Base-by-base conservation (phyloP, 129 eudicot genomes). In the Pseudognaphalium luteoalbum region DNA sequence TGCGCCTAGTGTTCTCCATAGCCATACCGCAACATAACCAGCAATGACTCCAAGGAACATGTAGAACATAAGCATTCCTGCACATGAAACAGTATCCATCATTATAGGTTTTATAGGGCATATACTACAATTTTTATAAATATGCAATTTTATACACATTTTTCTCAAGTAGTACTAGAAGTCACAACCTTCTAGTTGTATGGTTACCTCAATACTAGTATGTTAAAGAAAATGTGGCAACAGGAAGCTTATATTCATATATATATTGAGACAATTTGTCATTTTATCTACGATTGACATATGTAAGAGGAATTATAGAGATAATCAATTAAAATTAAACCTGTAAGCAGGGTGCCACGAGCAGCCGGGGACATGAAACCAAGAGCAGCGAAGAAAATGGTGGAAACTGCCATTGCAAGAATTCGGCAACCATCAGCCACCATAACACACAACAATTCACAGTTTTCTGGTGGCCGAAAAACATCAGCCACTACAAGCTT, bases 331-430 rank as follows among this genome's bases (percentile, higher is more conserved):
- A 58, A 20, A 37, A 81, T 7, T 73, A 42, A 72, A 34, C 86
- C 86, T 30, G 80, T 82, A 25, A 82, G 17, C n/a, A 82, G 76
- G 50, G 80, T 66, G 11, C 86, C 86, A 57, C 82, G 86, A 41
- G 86, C 71, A 72, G 85, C 85, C 9, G 82, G 85, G 7, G 85
- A 81, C 85, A 81, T 81, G 70, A 81, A 81, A 17, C 85, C 85
- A 15, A 81, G 77, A 22, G 85, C 85, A 63, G 85, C 85, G 16
- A 81, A 81, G 14, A 81, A 65, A 69, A 81, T 81, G 2, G 85
- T 81, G 1, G 68, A 78, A 59, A 74, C 29, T 0, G 76, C 84
- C 84, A 81, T 81, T 61, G 66, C 84, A 7, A 74, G 57, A 42
- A 81, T 68, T 60, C 76, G 80, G 6, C 79, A 69, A 47, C 84